Evolutionary conservation across 2,329 filamentous ascomycete species (phyloP).

Genomic region (Boeremia lycopersici): DNA sequence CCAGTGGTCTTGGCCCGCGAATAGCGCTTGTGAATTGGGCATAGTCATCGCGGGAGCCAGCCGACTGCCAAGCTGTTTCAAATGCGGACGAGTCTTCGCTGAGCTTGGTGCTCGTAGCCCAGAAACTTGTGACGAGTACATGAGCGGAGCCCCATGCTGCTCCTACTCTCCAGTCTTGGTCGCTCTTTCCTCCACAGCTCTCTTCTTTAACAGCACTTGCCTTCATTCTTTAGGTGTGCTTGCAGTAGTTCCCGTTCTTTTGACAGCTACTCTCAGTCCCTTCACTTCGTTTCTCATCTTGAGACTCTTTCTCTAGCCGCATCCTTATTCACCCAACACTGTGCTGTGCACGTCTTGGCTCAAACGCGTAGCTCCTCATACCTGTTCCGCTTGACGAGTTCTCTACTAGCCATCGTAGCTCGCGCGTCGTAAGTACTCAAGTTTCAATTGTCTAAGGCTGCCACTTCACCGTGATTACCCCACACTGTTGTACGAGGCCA

Average conservation of each 20-base stretch:
- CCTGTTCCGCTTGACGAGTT: constrained; percentile 29
- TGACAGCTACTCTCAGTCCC: constrained; percentile 19
- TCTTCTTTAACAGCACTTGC: constrained; percentile 23
- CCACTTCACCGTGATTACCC: constrained; percentile 14
- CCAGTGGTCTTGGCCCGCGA: constrained; percentile 32
- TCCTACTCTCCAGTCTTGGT: constrained; percentile 20
- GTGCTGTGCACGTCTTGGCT: constrained; percentile 50
- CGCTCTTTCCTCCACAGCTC: constrained; percentile 28
- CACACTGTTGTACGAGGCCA: constrained; percentile 18
- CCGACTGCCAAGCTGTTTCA: constrained; percentile 46
- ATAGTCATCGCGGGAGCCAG: constrained; percentile 36
- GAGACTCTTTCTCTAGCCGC: constrained; percentile 17
- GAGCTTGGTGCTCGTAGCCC: constrained; percentile 41
- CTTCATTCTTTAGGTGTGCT: constrained; percentile 43
- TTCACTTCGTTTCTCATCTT: constrained; percentile 17
- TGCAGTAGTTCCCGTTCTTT: constrained; percentile 24
- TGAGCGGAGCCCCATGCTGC: constrained; percentile 29
- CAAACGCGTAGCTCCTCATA: constrained; percentile 35
- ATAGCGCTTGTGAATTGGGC: constrained; percentile 28
- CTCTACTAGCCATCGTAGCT: constrained; percentile 35
- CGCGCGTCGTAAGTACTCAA: constrained; percentile 44
- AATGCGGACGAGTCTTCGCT: constrained; percentile 37
- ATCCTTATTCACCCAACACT: constrained; percentile 28
- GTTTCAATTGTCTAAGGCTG: constrained; percentile 24
- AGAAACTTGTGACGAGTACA: constrained; percentile 36